Conservation (phyloP, 116 monocot genomes). For the Trichopus zeylanicus region DNA sequence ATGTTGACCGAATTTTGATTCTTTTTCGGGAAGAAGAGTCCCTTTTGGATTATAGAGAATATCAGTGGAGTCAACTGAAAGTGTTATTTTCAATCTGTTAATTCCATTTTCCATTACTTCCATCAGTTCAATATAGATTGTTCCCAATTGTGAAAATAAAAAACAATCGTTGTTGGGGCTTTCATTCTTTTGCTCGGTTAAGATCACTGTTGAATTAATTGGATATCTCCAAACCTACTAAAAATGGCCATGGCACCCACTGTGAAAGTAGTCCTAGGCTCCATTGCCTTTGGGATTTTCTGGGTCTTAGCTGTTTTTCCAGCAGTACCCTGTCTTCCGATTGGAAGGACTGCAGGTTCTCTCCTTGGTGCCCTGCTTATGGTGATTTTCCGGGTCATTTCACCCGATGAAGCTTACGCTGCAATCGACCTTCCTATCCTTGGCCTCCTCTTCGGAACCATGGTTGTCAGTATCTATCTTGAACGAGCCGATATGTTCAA, state of each 20-base stretch:
- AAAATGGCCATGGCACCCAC: slow-evolving; percentile 58
- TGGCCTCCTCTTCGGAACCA: slow-evolving; percentile 88
- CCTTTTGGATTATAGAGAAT: no score
- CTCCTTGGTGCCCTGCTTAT: slow-evolving; percentile 74
- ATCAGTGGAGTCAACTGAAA: no score
- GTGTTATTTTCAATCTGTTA: no score
- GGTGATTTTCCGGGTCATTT: slow-evolving; percentile 64
- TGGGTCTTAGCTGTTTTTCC: slow-evolving; percentile 90
- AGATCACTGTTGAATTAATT: not conserved
- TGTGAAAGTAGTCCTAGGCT: slow-evolving; percentile 50
- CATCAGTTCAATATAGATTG: no score
- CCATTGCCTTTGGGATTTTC: slow-evolving; percentile 66
- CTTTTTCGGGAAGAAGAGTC: no score
- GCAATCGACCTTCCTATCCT: slow-evolving; percentile 87
- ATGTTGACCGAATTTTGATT: no score
- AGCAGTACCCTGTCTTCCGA: slow-evolving; percentile 68
- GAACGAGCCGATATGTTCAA: slow-evolving; percentile 84
- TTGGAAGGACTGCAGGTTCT: slow-evolving; percentile 84
- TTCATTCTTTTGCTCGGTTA: not conserved
- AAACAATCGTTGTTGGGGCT: not conserved
- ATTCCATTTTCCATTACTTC: no score
- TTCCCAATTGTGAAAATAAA: no score
- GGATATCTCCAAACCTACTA: not conserved
- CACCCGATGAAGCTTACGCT: slow-evolving; percentile 66
- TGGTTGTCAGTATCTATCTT: slow-evolving; percentile 80